A percentile compares a stretch with the other conserved stretches of the same genome.
Conservation (phyloP, 371 early-diverging fungal species). For the Syncephalastrum racemosum region DNA sequence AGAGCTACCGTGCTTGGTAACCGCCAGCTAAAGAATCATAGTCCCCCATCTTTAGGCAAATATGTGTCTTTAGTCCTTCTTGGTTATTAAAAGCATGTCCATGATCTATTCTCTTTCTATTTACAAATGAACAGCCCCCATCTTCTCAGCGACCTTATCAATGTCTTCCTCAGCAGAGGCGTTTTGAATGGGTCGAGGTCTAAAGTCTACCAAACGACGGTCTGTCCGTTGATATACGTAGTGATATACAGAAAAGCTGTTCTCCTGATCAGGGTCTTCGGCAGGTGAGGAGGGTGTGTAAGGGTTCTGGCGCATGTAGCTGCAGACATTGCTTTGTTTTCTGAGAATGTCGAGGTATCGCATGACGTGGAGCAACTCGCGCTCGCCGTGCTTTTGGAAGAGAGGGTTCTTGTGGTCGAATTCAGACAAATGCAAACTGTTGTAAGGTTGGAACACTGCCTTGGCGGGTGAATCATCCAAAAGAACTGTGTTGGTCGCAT, state of each 20-base stretch:
- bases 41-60: too few species aligned
- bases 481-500: constrained; percentile 66
- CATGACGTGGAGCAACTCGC: constrained; percentile 12
- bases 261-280: constrained; percentile 3
- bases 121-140: too few species aligned
- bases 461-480: constrained; percentile 71
- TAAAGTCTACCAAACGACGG: too few species aligned
- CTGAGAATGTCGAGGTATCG: constrained; percentile 10
- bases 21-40: too few species aligned
- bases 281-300: constrained; percentile 7
- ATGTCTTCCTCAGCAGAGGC: constrained; percentile 3
- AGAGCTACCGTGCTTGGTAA: too few species aligned
- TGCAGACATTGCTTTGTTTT: constrained; percentile 14
- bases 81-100: too few species aligned
- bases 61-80: too few species aligned
- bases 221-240: not conserved
- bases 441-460: constrained; percentile 61
- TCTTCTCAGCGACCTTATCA: too few species aligned
- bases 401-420: constrained; percentile 11
- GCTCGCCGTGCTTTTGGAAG: constrained; percentile 11
- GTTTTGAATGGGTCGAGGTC: not conserved
- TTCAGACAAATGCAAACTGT: constrained; percentile 42
- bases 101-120: too few species aligned
- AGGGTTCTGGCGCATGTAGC: constrained; percentile 14
- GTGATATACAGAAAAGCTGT: constrained; percentile 6